phyloP scores from a whole-genome alignment of 441 rosid genomes.

The Breynia disticha region DNA sequence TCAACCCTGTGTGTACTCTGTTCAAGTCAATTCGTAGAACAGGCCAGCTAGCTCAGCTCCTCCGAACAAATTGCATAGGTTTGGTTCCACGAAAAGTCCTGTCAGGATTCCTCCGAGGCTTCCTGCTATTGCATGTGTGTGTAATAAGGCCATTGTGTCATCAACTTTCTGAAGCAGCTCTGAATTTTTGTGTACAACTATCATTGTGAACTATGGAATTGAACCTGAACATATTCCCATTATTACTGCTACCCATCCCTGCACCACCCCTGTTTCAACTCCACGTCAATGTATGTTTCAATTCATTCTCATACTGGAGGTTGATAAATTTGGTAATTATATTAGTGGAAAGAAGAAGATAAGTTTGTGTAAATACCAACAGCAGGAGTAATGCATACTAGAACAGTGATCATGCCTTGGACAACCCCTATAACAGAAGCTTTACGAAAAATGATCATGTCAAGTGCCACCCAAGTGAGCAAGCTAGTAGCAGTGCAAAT shows the following conservation, averaged over 20 bases:
- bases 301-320: too few species aligned
- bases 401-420: constrained; percentile 88
- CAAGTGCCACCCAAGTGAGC: constrained; percentile 74
- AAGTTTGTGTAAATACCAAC: constrained; percentile 71
- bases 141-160: constrained; percentile 50
- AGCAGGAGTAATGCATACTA: constrained; percentile 76
- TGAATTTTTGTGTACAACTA: constrained; percentile 41
- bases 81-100: constrained; percentile 40
- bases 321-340: background rate
- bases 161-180: constrained; percentile 41
- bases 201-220: constrained; percentile 53
- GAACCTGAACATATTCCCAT: constrained; percentile 53
- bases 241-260: constrained; percentile 49
- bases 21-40: constrained; percentile 31
- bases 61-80: constrained; percentile 25
- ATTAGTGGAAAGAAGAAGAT: too few species aligned
- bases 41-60: constrained; percentile 26
- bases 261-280: constrained; percentile 30
- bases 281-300: background rate
- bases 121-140: constrained; percentile 51
- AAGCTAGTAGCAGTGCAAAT: constrained; percentile 79
- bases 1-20: constrained; percentile 15
- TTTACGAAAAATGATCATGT: constrained; percentile 66
- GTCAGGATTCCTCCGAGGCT: constrained; percentile 40
- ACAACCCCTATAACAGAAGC: constrained; percentile 87